A percentile compares a stretch with the other conserved stretches of the same genome.
Evolutionary conservation across 106 monocot species (phyloP).

Genomic region (Allium fistulosum): DNA sequence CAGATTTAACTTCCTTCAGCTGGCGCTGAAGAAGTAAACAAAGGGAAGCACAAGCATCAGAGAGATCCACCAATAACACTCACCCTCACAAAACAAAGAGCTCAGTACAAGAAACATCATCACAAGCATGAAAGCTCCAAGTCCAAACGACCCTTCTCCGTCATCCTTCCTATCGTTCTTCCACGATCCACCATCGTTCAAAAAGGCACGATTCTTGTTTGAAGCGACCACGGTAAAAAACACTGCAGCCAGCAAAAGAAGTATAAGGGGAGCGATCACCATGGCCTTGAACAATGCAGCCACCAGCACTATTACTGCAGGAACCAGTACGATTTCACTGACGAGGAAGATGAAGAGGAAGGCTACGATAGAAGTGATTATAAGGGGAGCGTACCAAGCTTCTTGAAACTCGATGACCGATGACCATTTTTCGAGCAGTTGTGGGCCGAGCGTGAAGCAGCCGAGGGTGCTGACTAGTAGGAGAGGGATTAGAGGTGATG

Average conservation of each 20-base stretch:
- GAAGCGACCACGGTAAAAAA: background rate
- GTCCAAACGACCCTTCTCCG: background rate
- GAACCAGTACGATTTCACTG: background rate
- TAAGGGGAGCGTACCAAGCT: background rate
- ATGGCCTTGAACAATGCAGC: background rate
- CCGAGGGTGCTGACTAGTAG: background rate
- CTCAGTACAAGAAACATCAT: conserved; percentile 4
- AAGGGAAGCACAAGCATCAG: background rate
- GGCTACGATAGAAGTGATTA: background rate
- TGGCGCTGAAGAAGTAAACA: too few relatives aligned
- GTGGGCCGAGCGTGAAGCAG: conserved; percentile 1
- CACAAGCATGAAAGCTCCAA: conserved; percentile 3
- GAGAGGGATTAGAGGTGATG: conserved; percentile 1
- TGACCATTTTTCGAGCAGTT: background rate
- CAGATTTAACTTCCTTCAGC: too few relatives aligned
- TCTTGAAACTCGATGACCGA: background rate
- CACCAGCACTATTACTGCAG: background rate
- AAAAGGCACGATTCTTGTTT: background rate
- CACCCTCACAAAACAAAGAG: conserved; percentile 5
- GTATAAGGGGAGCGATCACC: background rate
- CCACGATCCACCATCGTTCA: background rate
- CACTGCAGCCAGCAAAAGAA: background rate
- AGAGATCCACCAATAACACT: conserved; percentile 10
- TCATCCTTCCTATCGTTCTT: background rate
- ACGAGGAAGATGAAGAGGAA: background rate